phyloP scores from a whole-genome alignment of 2,329 filamentous ascomycete genomes.

The Leptographium lundbergii region DNA sequence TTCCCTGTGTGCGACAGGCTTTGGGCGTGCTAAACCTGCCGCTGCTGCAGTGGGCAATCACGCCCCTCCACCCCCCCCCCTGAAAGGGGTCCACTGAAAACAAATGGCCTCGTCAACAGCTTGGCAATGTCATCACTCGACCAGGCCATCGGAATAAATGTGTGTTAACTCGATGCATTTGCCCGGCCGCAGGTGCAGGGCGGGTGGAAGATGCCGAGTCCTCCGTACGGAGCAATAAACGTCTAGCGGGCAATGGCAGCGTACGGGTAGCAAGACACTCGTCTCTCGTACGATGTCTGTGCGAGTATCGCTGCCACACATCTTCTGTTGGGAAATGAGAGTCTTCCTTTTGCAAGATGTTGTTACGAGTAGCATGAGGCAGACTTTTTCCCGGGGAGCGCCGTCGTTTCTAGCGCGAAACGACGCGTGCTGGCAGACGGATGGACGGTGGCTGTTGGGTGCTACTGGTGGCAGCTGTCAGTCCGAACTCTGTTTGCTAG shows the following conservation, averaged over 20 bases:
- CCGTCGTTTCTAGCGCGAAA: neutral
- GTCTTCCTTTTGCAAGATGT: neutral
- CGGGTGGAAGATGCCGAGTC: neutral
- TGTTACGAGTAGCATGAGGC: too few relatives aligned
- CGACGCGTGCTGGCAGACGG: neutral
- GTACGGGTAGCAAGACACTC: neutral
- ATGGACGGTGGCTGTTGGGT: neutral
- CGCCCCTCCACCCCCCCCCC: neutral
- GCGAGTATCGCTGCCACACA: neutral
- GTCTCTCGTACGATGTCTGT: neutral
- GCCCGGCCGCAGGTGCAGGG: neutral
- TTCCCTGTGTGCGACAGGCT: neutral
- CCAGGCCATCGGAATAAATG: neutral
- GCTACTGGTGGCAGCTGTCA: neutral
- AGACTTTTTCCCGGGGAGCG: neutral
- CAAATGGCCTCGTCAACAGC: neutral
- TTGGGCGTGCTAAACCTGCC: neutral
- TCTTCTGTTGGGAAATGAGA: neutral
- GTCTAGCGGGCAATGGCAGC: neutral
- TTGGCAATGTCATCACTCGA: neutral
- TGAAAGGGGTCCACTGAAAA: neutral
- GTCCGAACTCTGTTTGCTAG: neutral
- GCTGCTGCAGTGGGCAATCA: neutral
- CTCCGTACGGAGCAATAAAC: too few relatives aligned
- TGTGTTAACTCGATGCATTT: neutral